Base-by-base conservation (phyloP, 2,329 filamentous ascomycete genomes). In the Dactylonectria macrodidyma region DNA sequence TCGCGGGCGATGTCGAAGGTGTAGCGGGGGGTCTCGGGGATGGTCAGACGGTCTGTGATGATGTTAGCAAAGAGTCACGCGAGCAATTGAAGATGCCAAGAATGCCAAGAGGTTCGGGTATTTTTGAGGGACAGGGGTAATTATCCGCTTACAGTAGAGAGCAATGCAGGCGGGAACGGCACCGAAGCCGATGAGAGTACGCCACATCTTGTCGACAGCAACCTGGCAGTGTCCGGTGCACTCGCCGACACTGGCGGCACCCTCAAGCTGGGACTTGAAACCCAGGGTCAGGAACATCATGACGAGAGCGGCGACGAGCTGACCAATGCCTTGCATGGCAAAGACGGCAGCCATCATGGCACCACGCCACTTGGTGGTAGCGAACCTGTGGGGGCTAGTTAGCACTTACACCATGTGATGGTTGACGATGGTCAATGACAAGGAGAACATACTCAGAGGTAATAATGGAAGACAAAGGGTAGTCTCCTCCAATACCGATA, bases 331-430 rank as follows among this genome's bases (percentile, higher is more conserved):
- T 80, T 97, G 93, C 92, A 95, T 95, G 73, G 93, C 92, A 76
- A 96, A 96, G 61, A 96, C 93, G 16, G 92, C 87, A 38, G 90
- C 92, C 91, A 97, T 95, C 91, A 96, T 96, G 71, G 93, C 93
- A 73, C 93, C 93, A 80, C 93, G 86, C 90, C 93, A 95, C 81
- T 92, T 94, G 60, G 93, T 95, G 4, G 92, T 95, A 11, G 93
- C 93, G 76, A 96, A 82, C 61, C 80, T 81, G 33, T n/a, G 8
- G 36, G 30, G 30, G 22, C 1, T 3, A 5, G 50, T 71, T 30
- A 69, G 56, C 16, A 41, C 1, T 16, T 46, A 30, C 24, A 44
- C 41, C 7, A 14, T 10, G 8, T n/a, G 5, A 44, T 8, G 16
- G 41, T 10, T 10, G 24, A 44, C 33, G 24, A 14, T 14, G 9